These are phyloP conservation scores for Phialophora chinensis DNA, from an alignment of 2,329 filamentous ascomycete species.

Conservation along the genomic window DNA sequence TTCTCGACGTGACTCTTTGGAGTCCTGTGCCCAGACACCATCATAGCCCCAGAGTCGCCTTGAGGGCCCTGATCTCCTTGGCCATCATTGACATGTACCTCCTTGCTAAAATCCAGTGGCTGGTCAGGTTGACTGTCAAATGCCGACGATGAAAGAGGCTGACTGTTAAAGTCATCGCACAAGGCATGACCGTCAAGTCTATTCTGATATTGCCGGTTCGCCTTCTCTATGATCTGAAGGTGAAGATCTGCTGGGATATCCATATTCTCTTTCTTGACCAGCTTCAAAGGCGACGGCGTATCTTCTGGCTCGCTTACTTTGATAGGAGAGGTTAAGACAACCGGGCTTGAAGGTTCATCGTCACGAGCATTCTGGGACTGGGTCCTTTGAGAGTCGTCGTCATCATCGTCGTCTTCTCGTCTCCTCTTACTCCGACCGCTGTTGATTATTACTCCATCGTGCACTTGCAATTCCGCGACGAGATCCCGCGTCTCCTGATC, in stretches of 20 bases:
- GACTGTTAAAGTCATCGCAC: background rate
- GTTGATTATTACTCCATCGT: conserved; percentile 35
- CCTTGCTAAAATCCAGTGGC: background rate
- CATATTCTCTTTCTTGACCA: background rate
- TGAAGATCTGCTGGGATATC: background rate
- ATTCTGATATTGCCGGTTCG: no score
- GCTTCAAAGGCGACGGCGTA: background rate
- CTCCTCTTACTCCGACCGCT: conserved; percentile 39
- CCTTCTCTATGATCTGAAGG: background rate
- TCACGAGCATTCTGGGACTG: conserved; percentile 20
- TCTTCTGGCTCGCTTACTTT: background rate
- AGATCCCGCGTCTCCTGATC: conserved; percentile 64
- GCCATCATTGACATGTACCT: background rate
- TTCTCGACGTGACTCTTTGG: background rate
- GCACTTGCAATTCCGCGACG: conserved; percentile 27
- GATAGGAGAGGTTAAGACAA: background rate
- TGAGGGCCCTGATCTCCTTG: background rate
- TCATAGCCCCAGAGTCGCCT: background rate
- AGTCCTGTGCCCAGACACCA: background rate
- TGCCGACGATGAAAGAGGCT: background rate
- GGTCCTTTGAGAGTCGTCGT: conserved; percentile 25
- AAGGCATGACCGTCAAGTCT: background rate
- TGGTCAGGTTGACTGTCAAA: conserved; percentile 13
- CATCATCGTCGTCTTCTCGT: conserved; percentile 25
- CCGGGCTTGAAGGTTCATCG: conserved; percentile 20